Base-by-base conservation (phyloP, 2,329 filamentous ascomycete genomes). In the Coleophoma crateriformis region DNA sequence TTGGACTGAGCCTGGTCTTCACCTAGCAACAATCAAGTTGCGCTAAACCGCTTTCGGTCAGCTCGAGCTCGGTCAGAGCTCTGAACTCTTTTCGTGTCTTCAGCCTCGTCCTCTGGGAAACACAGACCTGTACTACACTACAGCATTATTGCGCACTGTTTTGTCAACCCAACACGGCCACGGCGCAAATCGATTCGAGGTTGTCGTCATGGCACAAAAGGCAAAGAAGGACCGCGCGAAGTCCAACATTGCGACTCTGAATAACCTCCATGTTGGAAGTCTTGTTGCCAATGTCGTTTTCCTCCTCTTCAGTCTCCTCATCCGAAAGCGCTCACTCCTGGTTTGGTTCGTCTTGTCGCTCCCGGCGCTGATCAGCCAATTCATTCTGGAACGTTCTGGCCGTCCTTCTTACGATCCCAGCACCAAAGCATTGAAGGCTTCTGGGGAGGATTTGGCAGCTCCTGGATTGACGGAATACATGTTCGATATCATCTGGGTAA, bases 401-500 rank as follows among this genome's bases (percentile, higher is more conserved):
- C 87, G 92, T 10, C 94, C 94, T 20, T 84, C 75, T 53, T 88
- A 85, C 65, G 66, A 82, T 19, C 71, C 72, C 22, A 84, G 81
- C 44, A 61, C 56, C 35, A 61, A 61, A 39, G 53, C 59, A 3
- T 75, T 97, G 54, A 84, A 81, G 65, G 82, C 78, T 33, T 75
- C 88, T 1, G 92, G 94, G 40, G 91, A 97, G 66, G 94, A 99
- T 67, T 80, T 99, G 46, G 83, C 87, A 47, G 88, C 90, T 10
- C 79, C 85, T 33, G 94, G 94, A 4, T 72, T 99, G 73, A 97
- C 92, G 11, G 94, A 96, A 71, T 97, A 95, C 75, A 89, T 97
- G 87, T 99, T 95, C 79, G 94, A 99, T 71, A 81, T 96, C 45
- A 75, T 96, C 47, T 97, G 96, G 81, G 90, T 95, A 72, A 96